These are phyloP conservation scores for Acidiella bohemica DNA, from an alignment of 495 filamentous ascomycete species.

Conservation along the genomic window DNA sequence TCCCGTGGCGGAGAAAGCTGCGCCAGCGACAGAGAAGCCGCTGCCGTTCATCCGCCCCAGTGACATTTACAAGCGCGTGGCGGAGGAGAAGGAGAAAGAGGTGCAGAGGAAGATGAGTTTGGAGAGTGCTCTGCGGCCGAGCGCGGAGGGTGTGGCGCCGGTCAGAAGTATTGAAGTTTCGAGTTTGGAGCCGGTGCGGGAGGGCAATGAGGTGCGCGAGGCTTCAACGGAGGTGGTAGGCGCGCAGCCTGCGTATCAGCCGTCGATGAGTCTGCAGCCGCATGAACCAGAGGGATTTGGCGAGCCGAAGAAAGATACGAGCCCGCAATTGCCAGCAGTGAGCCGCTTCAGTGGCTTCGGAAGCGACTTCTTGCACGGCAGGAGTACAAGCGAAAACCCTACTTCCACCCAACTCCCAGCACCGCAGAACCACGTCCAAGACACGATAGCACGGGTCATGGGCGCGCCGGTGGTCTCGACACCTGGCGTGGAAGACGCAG, in stretches of 20 bases:
- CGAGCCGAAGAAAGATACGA: neutral
- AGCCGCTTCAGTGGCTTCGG: slow-evolving; percentile 14
- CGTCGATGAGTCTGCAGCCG: neutral
- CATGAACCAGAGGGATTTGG: neutral
- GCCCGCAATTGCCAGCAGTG: slow-evolving; percentile 11
- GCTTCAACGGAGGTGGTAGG: too few relatives aligned
- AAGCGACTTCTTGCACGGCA: slow-evolving; percentile 6
- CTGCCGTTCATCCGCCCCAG: slow-evolving; percentile 54
- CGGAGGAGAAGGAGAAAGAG: slow-evolving; percentile 47
- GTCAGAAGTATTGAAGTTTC: too few relatives aligned
- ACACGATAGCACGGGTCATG: slow-evolving; percentile 1
- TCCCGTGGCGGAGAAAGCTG: neutral
- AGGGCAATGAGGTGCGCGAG: too few relatives aligned
- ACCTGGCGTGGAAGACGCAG: neutral
- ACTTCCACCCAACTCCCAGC: slow-evolving; percentile 1
- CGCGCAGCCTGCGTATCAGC: slow-evolving; percentile 2
- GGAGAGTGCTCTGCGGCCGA: slow-evolving; percentile 19
- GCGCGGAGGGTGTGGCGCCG: slow-evolving; percentile 7
- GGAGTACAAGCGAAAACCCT: neutral
- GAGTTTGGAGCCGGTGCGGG: slow-evolving; percentile 19
- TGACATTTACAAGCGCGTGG: slow-evolving; percentile 64
- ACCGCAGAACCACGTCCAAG: neutral
- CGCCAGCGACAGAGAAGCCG: slow-evolving; percentile 9
- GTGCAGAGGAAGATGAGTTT: slow-evolving; percentile 23
- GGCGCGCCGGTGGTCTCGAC: neutral